Conservation (phyloP, 352 stramenopile species). For the Pythium pyrilobum region DNA sequence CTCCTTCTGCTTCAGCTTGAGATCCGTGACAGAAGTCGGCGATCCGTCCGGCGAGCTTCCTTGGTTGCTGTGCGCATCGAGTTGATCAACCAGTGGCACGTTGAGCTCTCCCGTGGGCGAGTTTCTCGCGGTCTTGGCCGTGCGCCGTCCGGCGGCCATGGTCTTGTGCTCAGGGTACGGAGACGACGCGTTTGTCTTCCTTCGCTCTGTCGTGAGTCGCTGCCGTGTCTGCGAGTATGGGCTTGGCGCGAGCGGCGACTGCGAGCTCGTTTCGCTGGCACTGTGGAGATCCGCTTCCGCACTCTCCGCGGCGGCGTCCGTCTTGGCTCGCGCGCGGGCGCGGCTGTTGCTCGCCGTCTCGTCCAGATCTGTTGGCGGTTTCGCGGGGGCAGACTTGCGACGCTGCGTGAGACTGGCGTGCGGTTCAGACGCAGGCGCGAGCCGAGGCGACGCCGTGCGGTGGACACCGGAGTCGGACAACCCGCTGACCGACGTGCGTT, state of each 20-base stretch:
- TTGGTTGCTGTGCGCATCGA: constrained; percentile 17
- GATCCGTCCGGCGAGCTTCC: constrained; percentile 10
- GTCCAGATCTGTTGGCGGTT: not conserved
- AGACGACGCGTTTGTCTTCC: constrained; percentile 26
- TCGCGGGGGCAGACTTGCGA: constrained; percentile 13
- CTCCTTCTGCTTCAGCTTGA: constrained; percentile 23
- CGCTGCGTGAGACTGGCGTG: constrained; percentile 1
- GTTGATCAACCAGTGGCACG: constrained; percentile 10
- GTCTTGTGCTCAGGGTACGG: constrained; percentile 24
- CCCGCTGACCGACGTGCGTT: not conserved
- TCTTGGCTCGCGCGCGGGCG: constrained; percentile 2
- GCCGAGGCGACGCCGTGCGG: not conserved
- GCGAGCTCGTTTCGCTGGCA: not conserved
- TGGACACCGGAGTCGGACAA: not conserved
- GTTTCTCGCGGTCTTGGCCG: constrained; percentile 5
- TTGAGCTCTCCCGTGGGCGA: constrained; percentile 4
- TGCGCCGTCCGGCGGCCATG: constrained; percentile 10
- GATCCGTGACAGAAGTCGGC: constrained; percentile 11
- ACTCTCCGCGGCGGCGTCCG: not conserved
- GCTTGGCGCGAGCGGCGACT: not conserved
- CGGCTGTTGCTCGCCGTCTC: not conserved
- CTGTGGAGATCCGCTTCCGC: not conserved
- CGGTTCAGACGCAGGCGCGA: not conserved
- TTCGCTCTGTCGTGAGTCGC: constrained; percentile 21
- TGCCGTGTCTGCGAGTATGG: constrained; percentile 24